phyloP scores from a whole-genome alignment of 2,329 filamentous ascomycete genomes.

The Curvularia hawaiiensis region DNA sequence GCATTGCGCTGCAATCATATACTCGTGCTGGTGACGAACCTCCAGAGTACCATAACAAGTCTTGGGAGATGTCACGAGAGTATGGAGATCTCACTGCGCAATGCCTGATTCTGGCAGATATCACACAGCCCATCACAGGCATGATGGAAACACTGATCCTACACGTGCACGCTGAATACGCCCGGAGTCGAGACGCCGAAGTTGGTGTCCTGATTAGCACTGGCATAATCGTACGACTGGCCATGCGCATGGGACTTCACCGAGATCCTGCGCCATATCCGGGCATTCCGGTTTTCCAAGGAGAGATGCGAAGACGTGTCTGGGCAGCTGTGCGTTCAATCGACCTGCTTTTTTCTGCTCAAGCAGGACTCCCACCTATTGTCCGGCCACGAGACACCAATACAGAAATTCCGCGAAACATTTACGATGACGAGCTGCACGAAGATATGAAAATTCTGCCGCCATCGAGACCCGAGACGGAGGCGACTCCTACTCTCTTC shows the following conservation, averaged over 20 bases:
- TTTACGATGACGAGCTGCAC: slow-evolving; percentile 81
- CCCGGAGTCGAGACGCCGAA: slow-evolving; percentile 74
- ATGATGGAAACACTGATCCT: slow-evolving; percentile 80
- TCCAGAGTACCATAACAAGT: slow-evolving; percentile 73
- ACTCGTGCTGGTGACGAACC: slow-evolving; percentile 81
- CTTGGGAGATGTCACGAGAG: slow-evolving; percentile 54
- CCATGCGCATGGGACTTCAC: slow-evolving; percentile 78
- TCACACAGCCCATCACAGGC: slow-evolving; percentile 74
- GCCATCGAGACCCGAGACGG: slow-evolving; percentile 67
- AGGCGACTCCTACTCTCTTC: slow-evolving; percentile 78
- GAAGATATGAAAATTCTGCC: slow-evolving; percentile 71
- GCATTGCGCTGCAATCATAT: slow-evolving; percentile 78
- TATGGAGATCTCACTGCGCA: slow-evolving; percentile 78
- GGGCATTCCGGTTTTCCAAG: slow-evolving; percentile 73
- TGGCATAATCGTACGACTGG: slow-evolving; percentile 64
- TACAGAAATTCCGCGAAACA: slow-evolving; percentile 74
- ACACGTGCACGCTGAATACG: slow-evolving; percentile 77
- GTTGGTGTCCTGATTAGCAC: slow-evolving; percentile 66
- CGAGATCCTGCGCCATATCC: slow-evolving; percentile 77
- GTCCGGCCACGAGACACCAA: slow-evolving; percentile 77
- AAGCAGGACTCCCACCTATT: slow-evolving; percentile 66
- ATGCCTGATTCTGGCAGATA: slow-evolving; percentile 76
- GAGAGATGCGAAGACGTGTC: slow-evolving; percentile 69
- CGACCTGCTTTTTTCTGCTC: slow-evolving; percentile 79
- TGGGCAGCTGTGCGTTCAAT: slow-evolving; percentile 74